Evolutionary conservation across 2,329 filamentous ascomycete species (phyloP).

Genomic region (Xylaria sp.): DNA sequence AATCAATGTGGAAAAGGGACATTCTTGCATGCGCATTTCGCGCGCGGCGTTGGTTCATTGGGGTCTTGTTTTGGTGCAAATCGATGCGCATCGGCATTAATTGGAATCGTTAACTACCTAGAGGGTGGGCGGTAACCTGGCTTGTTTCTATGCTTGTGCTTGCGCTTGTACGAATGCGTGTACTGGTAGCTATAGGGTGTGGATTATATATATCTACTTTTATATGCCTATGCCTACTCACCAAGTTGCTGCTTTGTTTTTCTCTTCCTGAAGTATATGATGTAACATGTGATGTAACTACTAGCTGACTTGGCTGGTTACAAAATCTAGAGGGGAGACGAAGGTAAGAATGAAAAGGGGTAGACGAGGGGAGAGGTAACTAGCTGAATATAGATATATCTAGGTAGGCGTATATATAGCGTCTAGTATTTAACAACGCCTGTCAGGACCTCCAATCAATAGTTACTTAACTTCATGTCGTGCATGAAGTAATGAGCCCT

Average conservation of each 20-base stretch:
- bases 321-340: no score
- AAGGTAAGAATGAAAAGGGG: no score
- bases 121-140: background rate
- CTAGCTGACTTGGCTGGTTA: no score
- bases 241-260: background rate
- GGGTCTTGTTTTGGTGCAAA: conserved; percentile 1
- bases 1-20: background rate
- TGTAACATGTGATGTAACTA: no score
- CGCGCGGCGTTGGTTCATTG: conserved; percentile 19
- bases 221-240: background rate
- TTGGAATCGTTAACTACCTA: background rate
- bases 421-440: no score
- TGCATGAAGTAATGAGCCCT: no score
- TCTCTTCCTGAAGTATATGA: background rate
- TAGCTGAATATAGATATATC: no score
- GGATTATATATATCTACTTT: background rate
- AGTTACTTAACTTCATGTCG: no score
- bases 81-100: background rate
- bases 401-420: no score
- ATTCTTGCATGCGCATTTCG: conserved; percentile 2
- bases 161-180: background rate
- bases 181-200: background rate
- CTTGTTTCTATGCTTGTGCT: background rate
- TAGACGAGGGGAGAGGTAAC: no score
- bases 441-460: no score